phyloP scores from a whole-genome alignment of 768 basidiomycete genomes.

The Pulveroboletus ravenelii region DNA sequence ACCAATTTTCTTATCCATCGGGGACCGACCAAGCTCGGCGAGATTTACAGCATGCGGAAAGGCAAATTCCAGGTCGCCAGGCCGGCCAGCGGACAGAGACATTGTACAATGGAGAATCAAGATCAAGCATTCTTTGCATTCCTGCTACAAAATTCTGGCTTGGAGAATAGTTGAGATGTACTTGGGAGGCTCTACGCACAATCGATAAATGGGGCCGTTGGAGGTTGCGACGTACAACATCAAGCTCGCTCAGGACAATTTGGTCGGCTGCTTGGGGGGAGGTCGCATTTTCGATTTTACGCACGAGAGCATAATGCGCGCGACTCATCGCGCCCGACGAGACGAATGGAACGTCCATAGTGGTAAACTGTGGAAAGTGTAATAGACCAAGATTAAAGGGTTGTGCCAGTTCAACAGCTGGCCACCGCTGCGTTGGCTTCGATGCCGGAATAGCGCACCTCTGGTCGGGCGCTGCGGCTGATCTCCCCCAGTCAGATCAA shows the following conservation, averaged over 20 bases:
- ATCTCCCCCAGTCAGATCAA: background rate
- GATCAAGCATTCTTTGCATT: slow-evolving; percentile 63
- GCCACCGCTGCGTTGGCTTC: background rate
- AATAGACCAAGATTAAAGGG: background rate
- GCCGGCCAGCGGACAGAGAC: slow-evolving; percentile 38
- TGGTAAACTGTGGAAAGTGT: background rate
- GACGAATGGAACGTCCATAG: slow-evolving; percentile 74
- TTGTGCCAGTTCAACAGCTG: background rate
- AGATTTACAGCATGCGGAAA: slow-evolving; percentile 73
- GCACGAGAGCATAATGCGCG: slow-evolving; percentile 70
- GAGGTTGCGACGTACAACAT: slow-evolving; percentile 50
- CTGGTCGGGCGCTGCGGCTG: slow-evolving; percentile 14
- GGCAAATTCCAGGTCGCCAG: slow-evolving; percentile 60
- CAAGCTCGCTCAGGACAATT: slow-evolving; percentile 54
- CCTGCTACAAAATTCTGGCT: slow-evolving; percentile 39
- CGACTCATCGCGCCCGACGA: slow-evolving; percentile 76
- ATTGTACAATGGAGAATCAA: slow-evolving; percentile 67
- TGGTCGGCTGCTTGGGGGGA: slow-evolving; percentile 59
- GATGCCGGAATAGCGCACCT: slow-evolving; percentile 10
- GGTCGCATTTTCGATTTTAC: slow-evolving; percentile 59
- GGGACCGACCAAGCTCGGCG: slow-evolving; percentile 59
- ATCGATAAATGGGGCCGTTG: slow-evolving; percentile 44
- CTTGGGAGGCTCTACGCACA: slow-evolving; percentile 39
- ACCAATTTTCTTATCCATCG: slow-evolving; percentile 69
- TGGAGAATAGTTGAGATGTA: slow-evolving; percentile 3